Evolutionary conservation across 2,329 filamentous ascomycete species (phyloP).

Genomic region (Fusarium sp.): DNA sequence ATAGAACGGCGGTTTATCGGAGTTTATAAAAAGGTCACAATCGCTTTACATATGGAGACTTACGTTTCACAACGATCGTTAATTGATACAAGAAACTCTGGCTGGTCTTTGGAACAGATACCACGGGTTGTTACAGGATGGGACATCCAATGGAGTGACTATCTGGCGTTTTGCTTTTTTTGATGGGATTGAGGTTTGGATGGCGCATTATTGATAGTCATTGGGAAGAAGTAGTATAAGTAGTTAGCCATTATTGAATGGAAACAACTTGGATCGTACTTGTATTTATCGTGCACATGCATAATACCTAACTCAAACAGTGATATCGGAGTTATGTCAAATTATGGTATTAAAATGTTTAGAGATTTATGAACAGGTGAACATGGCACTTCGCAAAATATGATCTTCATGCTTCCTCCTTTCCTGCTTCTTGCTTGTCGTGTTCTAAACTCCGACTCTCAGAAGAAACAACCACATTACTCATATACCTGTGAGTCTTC

Average conservation of each 20-base stretch:
- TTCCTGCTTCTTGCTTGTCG: slow-evolving; percentile 17
- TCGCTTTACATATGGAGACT: slow-evolving; percentile 38
- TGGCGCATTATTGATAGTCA: slow-evolving; percentile 6
- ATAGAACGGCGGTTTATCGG: slow-evolving; percentile 41
- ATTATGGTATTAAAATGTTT: too few species aligned
- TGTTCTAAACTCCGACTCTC: slow-evolving; percentile 24
- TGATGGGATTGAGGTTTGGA: slow-evolving; percentile 3
- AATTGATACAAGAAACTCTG: slow-evolving; percentile 28
- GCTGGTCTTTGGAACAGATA: slow-evolving; percentile 39
- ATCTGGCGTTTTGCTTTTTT: slow-evolving; percentile 33
- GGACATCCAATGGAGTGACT: slow-evolving; percentile 14
- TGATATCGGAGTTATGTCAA: background rate
- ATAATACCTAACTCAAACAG: background rate
- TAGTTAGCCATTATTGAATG: slow-evolving; percentile 21
- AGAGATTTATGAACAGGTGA: background rate
- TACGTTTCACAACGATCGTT: slow-evolving; percentile 41
- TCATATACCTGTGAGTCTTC: slow-evolving; percentile 28
- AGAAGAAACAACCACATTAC: background rate
- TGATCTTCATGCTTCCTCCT: background rate
- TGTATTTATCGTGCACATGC: background rate
- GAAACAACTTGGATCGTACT: background rate
- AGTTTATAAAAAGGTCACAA: slow-evolving; percentile 44
- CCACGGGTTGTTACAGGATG: slow-evolving; percentile 37
- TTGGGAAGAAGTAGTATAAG: background rate
- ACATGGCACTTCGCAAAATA: background rate